Conservation (phyloP, 768 basidiomycete genomes). For the Macrocybe gigantea region DNA sequence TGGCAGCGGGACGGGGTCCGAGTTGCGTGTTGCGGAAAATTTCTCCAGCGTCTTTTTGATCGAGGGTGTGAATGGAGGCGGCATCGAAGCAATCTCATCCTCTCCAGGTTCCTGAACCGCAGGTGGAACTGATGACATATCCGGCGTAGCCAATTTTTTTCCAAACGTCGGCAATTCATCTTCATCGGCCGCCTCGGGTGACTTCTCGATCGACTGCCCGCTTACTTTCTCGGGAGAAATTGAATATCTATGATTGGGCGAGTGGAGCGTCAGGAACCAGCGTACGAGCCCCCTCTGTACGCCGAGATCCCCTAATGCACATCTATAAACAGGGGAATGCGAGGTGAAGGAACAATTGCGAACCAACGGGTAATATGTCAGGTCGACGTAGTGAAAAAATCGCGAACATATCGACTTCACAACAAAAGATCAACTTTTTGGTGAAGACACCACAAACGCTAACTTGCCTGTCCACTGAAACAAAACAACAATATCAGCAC, state of each 20-base stretch:
- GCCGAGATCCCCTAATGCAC: conserved; percentile 65
- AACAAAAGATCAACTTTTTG: conserved; percentile 1
- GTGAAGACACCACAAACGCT: not conserved
- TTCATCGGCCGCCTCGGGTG: conserved; percentile 14
- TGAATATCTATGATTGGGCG: conserved; percentile 38
- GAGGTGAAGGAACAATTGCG: conserved; percentile 1
- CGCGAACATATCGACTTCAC: conserved; percentile 83
- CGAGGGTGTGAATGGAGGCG: conserved; percentile 63
- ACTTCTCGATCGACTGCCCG: conserved; percentile 4
- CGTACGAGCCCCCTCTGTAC: conserved; percentile 70
- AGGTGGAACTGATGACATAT: conserved; percentile 29
- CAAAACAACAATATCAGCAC: conserved; percentile 1
- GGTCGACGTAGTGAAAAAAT: conserved; percentile 84
- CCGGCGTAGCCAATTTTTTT: conserved; percentile 11
- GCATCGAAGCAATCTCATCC: conserved; percentile 33
- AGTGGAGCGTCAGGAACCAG: conserved; percentile 64
- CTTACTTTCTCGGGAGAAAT: conserved; percentile 47
- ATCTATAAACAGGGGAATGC: conserved; percentile 1
- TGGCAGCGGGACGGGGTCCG: conserved; percentile 39
- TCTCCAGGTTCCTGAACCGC: conserved; percentile 18
- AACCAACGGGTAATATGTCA: conserved; percentile 57
- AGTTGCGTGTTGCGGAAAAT: conserved; percentile 16
- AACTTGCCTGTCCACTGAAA: conserved; percentile 55
- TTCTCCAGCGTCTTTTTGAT: conserved; percentile 50
- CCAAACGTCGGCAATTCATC: conserved; percentile 27